These are phyloP conservation scores for Epichloe amarillans DNA, from an alignment of 2,329 filamentous ascomycete species.

Conservation along the genomic window DNA sequence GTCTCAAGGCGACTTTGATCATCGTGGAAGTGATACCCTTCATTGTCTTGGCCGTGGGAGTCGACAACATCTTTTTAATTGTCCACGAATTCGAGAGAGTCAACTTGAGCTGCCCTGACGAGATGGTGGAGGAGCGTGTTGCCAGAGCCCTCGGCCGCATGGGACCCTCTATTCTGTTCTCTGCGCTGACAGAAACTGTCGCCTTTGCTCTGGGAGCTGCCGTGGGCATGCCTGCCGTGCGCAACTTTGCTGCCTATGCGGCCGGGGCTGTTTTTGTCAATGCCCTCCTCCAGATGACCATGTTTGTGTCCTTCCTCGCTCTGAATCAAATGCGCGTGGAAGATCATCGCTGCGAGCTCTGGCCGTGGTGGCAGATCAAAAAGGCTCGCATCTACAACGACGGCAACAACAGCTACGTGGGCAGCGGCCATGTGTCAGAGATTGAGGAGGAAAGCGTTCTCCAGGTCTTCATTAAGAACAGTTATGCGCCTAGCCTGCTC, in stretches of 20 bases:
- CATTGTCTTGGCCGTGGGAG: conserved; percentile 87
- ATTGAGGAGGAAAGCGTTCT: conserved; percentile 71
- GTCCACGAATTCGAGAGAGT: conserved; percentile 96
- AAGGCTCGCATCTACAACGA: conserved; percentile 57
- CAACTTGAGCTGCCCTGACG: conserved; percentile 82
- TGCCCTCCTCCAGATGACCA: conserved; percentile 88
- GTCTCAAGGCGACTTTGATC: conserved; percentile 89
- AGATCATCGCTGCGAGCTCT: conserved; percentile 75
- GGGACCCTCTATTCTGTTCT: conserved; percentile 91
- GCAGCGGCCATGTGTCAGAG: conserved; percentile 49
- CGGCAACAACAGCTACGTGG: conserved; percentile 37
- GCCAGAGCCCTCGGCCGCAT: conserved; percentile 86
- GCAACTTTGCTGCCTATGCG: conserved; percentile 94
- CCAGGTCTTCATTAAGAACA: conserved; percentile 79
- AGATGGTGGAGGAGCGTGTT: conserved; percentile 73
- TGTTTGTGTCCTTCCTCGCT: conserved; percentile 86
- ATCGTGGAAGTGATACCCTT: conserved; percentile 98
- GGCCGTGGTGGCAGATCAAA: conserved; percentile 76
- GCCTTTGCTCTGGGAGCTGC: conserved; percentile 87
- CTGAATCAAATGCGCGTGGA: conserved; percentile 88
- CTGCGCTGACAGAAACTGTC: conserved; percentile 85
- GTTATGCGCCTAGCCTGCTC: conserved; percentile 72
- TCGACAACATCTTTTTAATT: conserved; percentile 98
- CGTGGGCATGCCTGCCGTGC: conserved; percentile 94
- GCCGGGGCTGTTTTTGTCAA: conserved; percentile 96